These are phyloP conservation scores for Eleusine indica DNA, from an alignment of 176 grass and related monocot species.

Conservation along the genomic window DNA sequence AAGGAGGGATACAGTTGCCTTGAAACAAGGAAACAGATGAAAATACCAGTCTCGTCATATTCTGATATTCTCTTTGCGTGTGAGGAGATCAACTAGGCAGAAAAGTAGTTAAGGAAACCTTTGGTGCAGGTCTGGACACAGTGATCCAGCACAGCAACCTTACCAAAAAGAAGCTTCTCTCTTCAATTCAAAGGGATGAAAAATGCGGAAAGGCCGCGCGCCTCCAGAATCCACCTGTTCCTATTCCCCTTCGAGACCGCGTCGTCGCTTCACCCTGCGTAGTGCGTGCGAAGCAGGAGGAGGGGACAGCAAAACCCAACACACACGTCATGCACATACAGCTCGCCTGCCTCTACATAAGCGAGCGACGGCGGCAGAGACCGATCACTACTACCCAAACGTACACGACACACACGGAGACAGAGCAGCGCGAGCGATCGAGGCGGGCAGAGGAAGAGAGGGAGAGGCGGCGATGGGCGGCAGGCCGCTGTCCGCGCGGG, in stretches of 20 bases:
- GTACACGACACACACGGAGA: not conserved
- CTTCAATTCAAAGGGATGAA: not conserved
- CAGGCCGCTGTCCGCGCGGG: slow-evolving; percentile 35
- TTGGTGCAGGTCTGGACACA: not conserved
- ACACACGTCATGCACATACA: not conserved
- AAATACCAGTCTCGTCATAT: not conserved
- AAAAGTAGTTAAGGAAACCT: not conserved
- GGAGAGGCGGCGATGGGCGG: not conserved
- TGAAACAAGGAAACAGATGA: too few species aligned
- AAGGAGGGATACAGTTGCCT: too few species aligned
- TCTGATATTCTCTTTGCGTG: not conserved
- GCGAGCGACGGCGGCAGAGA: not conserved
- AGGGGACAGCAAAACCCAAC: not conserved
- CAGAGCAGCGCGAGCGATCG: not conserved
- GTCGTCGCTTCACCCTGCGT: too few species aligned
- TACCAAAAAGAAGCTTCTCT: slow-evolving; percentile 24
- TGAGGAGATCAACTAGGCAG: not conserved
- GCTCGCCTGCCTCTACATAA: not conserved
- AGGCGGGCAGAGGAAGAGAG: not conserved
- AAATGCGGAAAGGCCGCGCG: not conserved
- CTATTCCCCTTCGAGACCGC: not conserved
- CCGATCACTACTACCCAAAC: not conserved
- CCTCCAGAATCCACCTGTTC: not conserved
- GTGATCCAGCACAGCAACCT: not conserved
- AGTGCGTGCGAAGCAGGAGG: too few species aligned